These are phyloP conservation scores for Torrubiella hemipterigena DNA, from an alignment of 2,329 filamentous ascomycete genomes.

Conservation along the genomic window DNA sequence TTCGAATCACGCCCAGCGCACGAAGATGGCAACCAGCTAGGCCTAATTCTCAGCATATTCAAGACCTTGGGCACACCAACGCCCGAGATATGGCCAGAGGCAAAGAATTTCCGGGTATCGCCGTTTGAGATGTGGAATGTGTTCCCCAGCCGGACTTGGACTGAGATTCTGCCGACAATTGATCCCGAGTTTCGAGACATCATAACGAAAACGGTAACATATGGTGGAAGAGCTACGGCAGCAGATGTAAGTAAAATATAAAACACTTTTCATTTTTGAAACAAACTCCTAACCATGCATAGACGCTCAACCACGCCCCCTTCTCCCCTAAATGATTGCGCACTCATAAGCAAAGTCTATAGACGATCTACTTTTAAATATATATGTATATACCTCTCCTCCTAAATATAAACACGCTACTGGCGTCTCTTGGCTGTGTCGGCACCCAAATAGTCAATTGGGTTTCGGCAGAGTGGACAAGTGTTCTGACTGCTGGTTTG, in stretches of 20 bases:
- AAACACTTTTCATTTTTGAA: no score
- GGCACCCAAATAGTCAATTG: conserved; percentile 51
- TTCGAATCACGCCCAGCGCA: conserved; percentile 65
- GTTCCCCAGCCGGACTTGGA: conserved; percentile 59
- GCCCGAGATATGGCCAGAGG: conserved; percentile 72
- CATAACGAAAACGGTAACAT: conserved; percentile 56
- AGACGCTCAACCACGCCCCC: no score
- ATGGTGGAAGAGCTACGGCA: conserved; percentile 58
- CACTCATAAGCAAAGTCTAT: no score
- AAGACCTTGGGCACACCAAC: conserved; percentile 81
- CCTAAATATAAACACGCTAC: conserved; percentile 1
- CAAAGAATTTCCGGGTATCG: conserved; percentile 50
- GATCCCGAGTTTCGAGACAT: conserved; percentile 50
- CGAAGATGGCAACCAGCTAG: conserved; percentile 83
- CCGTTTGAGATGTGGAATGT: conserved; percentile 85
- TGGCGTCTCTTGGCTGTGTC: conserved; percentile 26
- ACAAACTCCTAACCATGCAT: no score
- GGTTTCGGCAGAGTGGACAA: conserved; percentile 85
- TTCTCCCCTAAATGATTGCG: no score
- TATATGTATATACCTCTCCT: conserved; percentile 2
- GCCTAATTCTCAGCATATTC: conserved; percentile 86
- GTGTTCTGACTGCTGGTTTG: conserved; percentile 83
- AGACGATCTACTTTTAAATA: conserved; percentile 13
- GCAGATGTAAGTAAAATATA: conserved; percentile 21
- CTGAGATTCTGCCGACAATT: conserved; percentile 52